These are phyloP conservation scores for Magnolia sinica DNA, from an alignment of 164 flowering plant genomes.

Conservation along the genomic window DNA sequence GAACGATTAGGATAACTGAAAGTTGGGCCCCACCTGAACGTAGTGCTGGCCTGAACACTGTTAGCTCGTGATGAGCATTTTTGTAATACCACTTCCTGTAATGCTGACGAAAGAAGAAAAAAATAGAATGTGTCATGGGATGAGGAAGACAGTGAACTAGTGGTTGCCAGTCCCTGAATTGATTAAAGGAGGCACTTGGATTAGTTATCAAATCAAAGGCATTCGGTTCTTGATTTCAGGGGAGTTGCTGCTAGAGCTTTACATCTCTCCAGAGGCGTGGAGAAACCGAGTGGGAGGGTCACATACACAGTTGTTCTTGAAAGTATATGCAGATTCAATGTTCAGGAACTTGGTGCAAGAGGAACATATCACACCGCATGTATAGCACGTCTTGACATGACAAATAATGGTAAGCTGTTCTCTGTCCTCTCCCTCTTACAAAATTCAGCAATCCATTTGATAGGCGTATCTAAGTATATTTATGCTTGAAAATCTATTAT, in stretches of 20 bases:
- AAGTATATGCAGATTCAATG: slow-evolving; percentile 92
- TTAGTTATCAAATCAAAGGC: neutral
- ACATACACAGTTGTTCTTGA: slow-evolving; percentile 95
- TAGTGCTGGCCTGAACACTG: too few species aligned
- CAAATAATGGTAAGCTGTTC: slow-evolving; percentile 58
- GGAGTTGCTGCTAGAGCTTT: slow-evolving; percentile 99
- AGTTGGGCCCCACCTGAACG: too few species aligned
- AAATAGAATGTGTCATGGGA: too few species aligned
- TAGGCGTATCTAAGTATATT: neutral
- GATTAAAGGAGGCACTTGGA: neutral
- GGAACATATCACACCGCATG: slow-evolving; percentile 89
- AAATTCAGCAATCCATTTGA: too few species aligned
- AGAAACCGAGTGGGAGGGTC: slow-evolving; percentile 99
- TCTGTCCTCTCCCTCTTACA: neutral
- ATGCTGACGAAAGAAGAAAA: too few species aligned
- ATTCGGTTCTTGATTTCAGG: slow-evolving; percentile 34
- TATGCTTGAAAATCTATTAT: neutral
- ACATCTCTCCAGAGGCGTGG: slow-evolving; percentile 96
- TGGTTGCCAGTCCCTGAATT: too few species aligned
- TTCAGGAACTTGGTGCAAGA: slow-evolving; percentile 85
- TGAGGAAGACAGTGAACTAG: too few species aligned
- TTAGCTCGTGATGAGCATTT: too few species aligned
- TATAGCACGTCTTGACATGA: slow-evolving; percentile 83
- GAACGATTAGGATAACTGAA: too few species aligned
- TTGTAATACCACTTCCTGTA: too few species aligned